Base-by-base conservation (phyloP, 2,329 filamentous ascomycete species). In the Xylaria polymorpha region DNA sequence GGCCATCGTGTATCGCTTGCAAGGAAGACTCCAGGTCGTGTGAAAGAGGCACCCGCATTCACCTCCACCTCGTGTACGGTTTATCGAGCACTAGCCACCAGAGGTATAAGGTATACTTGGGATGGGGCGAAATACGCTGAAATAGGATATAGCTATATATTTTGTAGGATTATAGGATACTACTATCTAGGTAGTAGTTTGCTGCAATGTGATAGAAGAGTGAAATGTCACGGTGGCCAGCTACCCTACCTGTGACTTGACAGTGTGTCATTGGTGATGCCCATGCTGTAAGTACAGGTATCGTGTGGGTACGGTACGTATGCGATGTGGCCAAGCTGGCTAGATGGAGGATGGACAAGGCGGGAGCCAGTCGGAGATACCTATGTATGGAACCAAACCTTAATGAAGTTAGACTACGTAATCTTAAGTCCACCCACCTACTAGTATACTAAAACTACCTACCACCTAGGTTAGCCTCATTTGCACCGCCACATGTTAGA, bases 1-100 rank as follows among this genome's bases (percentile, higher is more conserved):
- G 50, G 83, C 78, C 82, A 84, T 85, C 69, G 53, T 80, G 69
- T 48, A 10, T 35, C 6, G 44, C 22, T 61, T 15, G 37, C n/a
- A 22, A 60, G 32, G 12, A 25, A 15, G 41, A n/a, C 35, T 41
- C 12, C 35, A 37, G 20, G 29, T 37, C 18, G 12, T 25, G 32
- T 56, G 58, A 35, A 32, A 25, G 44, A 35, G 51, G 25, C 53
- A 20, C 9, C 61, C 60, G 58, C 55, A 18, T 43, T 46, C 32
- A 32, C n/a, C 3, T 61, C 50, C 37, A 15, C 46, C 20, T 0
- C 25, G 29, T 5, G 32, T 10, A 51, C 20, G 18, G 20, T 12
- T 22, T 18, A 32, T 51, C 25, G 9, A 32, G 25, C 48, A 51
- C n/a, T n/a, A n/a, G n/a, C n/a, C n/a, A n/a, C n/a, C n/a, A n/a